phyloP scores from a whole-genome alignment of 2,329 filamentous ascomycete genomes.

The Fulvia fulva region DNA sequence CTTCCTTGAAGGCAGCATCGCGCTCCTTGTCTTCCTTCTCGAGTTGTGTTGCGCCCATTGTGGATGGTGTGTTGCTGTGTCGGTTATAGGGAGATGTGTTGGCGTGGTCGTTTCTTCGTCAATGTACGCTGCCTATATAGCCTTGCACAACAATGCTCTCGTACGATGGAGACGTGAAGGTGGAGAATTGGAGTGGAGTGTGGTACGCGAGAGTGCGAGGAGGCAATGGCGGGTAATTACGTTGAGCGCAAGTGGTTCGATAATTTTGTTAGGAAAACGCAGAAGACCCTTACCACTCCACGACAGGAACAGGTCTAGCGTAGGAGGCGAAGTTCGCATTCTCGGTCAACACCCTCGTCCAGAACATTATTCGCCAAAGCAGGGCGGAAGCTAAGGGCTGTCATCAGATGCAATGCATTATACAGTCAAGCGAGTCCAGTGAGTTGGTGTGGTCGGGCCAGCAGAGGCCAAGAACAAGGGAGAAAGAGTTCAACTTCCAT shows the following conservation, averaged over 20 bases:
- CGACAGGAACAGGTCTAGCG: too few relatives aligned
- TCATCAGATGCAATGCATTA: neutral
- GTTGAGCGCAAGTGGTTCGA: neutral
- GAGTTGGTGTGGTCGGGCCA: neutral
- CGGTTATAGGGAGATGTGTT: neutral
- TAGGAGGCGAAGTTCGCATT: neutral
- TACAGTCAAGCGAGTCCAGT: neutral
- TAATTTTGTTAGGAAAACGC: neutral
- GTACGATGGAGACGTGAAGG: neutral
- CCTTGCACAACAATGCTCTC: neutral
- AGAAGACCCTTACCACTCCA: too few relatives aligned
- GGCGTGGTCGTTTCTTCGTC: too few relatives aligned
- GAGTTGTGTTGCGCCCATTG: slow-evolving; percentile 33
- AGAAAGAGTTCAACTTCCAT: too few relatives aligned
- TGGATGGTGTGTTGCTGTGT: slow-evolving; percentile 48
- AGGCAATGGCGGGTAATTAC: neutral
- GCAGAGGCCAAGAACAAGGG: too few relatives aligned
- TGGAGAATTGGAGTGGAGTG: neutral
- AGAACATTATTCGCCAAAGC: neutral
- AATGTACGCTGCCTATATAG: neutral
- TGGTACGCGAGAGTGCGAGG: neutral
- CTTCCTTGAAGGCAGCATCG: slow-evolving; percentile 76
- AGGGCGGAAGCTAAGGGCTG: neutral
- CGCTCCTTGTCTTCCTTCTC: slow-evolving; percentile 38
- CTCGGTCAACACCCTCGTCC: neutral